Conservation (phyloP, 1,284 basidiomycete genomes). For the Rhizoctonia solani region DNA sequence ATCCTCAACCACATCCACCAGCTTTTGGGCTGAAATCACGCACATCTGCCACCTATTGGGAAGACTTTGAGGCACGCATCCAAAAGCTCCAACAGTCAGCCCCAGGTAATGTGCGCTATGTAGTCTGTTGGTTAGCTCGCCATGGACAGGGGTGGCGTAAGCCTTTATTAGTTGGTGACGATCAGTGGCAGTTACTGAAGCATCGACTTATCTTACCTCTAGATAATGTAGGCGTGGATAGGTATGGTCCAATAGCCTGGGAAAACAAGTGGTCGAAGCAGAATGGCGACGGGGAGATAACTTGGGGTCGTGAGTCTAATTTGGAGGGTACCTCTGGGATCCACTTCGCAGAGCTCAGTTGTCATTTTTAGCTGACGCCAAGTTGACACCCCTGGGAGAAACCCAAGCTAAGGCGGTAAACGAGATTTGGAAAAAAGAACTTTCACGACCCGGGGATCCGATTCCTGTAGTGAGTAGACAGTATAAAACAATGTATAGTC, state of each 20-base stretch:
- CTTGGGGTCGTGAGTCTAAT: slow-evolving; percentile 71
- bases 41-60: slow-evolving; percentile 57
- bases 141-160: slow-evolving; percentile 74
- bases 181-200: neutral
- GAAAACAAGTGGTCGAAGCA: slow-evolving; percentile 63
- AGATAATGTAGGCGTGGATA: slow-evolving; percentile 75
- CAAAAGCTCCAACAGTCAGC: slow-evolving; percentile 53
- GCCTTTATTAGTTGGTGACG: slow-evolving; percentile 41
- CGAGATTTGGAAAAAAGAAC: slow-evolving; percentile 63
- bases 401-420: slow-evolving; percentile 47
- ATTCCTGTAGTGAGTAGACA: slow-evolving; percentile 50
- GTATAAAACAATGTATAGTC: neutral
- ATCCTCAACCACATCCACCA: slow-evolving; percentile 46
- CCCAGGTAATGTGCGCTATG: slow-evolving; percentile 53
- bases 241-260: slow-evolving; percentile 64
- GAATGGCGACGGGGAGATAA: slow-evolving; percentile 68
- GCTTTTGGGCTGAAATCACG: slow-evolving; percentile 65
- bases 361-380: slow-evolving; percentile 3
- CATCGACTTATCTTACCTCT: slow-evolving; percentile 1
- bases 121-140: slow-evolving; percentile 66
- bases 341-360: neutral
- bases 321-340: neutral
- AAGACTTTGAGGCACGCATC: slow-evolving; percentile 52
- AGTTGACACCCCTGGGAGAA: neutral
- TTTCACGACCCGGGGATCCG: slow-evolving; percentile 46